These are phyloP conservation scores for Naganishia friedmannii DNA, from an alignment of 768 basidiomycete species.

Conservation along the genomic window DNA sequence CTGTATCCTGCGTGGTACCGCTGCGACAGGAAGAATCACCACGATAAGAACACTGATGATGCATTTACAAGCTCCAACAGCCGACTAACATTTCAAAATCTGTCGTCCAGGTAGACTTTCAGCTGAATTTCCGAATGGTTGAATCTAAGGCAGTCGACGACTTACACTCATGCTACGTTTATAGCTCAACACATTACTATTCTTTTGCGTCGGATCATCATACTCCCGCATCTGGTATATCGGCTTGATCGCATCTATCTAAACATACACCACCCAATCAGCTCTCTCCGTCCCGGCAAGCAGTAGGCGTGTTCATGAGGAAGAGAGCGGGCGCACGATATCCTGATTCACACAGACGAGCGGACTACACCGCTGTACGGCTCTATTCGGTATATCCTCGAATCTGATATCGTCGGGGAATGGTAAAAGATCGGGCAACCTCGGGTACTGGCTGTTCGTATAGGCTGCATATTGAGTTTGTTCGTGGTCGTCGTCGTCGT, in stretches of 20 bases:
- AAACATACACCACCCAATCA: neutral
- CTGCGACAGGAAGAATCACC: constrained; percentile 27
- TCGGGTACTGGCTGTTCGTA: neutral
- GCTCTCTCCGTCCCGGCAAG: too few relatives aligned
- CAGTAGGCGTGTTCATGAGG: too few relatives aligned
- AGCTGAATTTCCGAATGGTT: neutral
- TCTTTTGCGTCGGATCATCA: constrained; percentile 47
- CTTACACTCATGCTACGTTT: constrained; percentile 48
- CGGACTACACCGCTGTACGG: constrained; percentile 43
- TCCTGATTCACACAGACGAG: constrained; percentile 50
- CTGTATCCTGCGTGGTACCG: constrained; percentile 42
- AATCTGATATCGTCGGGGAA: constrained; percentile 38
- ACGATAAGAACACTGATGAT: neutral
- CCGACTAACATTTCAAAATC: constrained; percentile 38
- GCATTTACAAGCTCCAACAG: too few relatives aligned
- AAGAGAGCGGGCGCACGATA: constrained; percentile 40
- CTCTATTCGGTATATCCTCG: constrained; percentile 42
- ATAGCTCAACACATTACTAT: constrained; percentile 50
- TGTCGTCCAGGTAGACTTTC: neutral
- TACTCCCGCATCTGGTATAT: constrained; percentile 47
- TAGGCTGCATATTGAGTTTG: neutral
- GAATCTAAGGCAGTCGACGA: too few relatives aligned
- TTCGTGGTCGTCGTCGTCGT: neutral
- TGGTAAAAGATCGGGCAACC: constrained; percentile 36
- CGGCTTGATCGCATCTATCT: constrained; percentile 51